Conservation (phyloP, 192 early-diverging fungal species). For the Ambispora gerdemannii region DNA sequence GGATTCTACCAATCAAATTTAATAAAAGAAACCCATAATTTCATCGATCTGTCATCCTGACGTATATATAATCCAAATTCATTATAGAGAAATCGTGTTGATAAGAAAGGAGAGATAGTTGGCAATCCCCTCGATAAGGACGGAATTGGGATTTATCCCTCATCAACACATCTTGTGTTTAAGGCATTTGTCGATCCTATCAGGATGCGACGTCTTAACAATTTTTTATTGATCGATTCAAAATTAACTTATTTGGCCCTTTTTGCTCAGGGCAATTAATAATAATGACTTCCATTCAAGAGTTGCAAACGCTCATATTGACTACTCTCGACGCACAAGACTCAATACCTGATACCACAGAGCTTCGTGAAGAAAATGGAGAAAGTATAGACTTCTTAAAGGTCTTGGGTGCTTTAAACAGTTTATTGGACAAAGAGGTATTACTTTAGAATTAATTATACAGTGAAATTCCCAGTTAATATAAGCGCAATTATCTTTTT, state of each 20-base stretch:
- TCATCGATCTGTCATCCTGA: too few species aligned
- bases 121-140: slow-evolving; percentile 39
- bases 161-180: slow-evolving; percentile 22
- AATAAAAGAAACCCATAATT: too few species aligned
- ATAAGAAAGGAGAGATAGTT: slow-evolving; percentile 38
- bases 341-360: slow-evolving; percentile 67
- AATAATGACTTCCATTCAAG: slow-evolving; percentile 42
- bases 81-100: too few species aligned
- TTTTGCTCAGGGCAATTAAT: too few species aligned
- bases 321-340: slow-evolving; percentile 65
- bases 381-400: slow-evolving; percentile 60
- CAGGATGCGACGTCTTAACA: slow-evolving; percentile 20
- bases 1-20: too few species aligned
- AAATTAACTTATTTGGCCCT: too few species aligned
- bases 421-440: slow-evolving; percentile 83
- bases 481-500: not conserved
- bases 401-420: slow-evolving; percentile 81
- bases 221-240: slow-evolving; percentile 17
- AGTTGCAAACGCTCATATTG: slow-evolving; percentile 59
- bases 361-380: slow-evolving; percentile 54
- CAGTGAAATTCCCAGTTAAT: not conserved
- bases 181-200: slow-evolving; percentile 20
- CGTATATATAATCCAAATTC: too few species aligned
- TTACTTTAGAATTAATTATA: slow-evolving; percentile 9
- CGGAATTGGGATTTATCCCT: slow-evolving; percentile 24